Conservation (phyloP, 352 stramenopile genomes). For the Elongisporangium undulatum region DNA sequence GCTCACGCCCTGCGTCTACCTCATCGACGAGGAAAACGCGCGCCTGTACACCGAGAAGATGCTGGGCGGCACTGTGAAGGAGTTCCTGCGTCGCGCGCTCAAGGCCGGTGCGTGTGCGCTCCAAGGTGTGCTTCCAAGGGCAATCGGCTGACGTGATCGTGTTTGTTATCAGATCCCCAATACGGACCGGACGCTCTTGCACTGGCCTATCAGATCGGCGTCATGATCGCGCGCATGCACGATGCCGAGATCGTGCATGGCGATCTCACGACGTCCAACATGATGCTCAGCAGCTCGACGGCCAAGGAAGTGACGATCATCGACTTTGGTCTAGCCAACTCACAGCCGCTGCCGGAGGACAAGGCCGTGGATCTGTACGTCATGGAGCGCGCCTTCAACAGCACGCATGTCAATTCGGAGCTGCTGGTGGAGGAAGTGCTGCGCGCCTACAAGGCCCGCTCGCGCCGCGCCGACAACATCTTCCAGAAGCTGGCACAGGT, state of each 20-base stretch:
- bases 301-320: constrained; percentile 74
- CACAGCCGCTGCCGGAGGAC: constrained; percentile 83
- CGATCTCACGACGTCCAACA: constrained; percentile 93
- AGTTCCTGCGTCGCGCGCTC: constrained; percentile 55
- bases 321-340: constrained; percentile 83
- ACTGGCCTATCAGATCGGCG: constrained; percentile 82
- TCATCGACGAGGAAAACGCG: constrained; percentile 72
- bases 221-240: constrained; percentile 90
- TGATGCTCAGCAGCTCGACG: constrained; percentile 83
- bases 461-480: constrained; percentile 61
- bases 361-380: constrained; percentile 93
- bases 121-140: not conserved
- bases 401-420: constrained; percentile 86
- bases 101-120: constrained; percentile 29
- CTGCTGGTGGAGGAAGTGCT: constrained; percentile 80
- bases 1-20: constrained; percentile 66
- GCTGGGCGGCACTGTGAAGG: constrained; percentile 61
- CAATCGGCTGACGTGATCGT: not conserved
- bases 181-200: constrained; percentile 50
- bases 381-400: constrained; percentile 90
- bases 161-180: constrained; percentile 24
- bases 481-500: constrained; percentile 89
- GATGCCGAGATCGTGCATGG: constrained; percentile 91
- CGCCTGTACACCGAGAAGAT: constrained; percentile 75
- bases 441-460: constrained; percentile 83